Evolutionary conservation across 495 filamentous ascomycete species (phyloP).

Genomic region (Lepidopterella palustris): DNA sequence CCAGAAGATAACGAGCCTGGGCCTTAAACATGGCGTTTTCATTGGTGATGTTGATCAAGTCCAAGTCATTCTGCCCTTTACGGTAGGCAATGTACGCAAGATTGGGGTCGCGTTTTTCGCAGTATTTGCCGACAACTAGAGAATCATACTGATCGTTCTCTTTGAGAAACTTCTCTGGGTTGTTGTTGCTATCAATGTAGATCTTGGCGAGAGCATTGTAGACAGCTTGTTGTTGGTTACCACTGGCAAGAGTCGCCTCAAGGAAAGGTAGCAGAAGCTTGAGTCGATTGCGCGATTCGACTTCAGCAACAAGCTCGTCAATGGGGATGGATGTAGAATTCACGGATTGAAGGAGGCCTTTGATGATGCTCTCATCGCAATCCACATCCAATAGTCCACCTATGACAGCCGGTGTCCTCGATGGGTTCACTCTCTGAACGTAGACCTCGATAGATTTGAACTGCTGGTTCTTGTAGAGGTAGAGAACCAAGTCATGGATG

Average conservation of each 20-base stretch:
- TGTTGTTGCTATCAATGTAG: conserved; percentile 99
- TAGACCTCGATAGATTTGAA: conserved; percentile 99
- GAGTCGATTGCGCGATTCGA: conserved; percentile 89
- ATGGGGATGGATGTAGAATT: conserved; percentile 83
- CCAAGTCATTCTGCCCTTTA: conserved; percentile 96
- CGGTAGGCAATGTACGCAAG: conserved; percentile 91
- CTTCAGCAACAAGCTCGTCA: conserved; percentile 90
- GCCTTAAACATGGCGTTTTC: conserved; percentile 99
- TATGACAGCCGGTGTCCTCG: conserved; percentile 87
- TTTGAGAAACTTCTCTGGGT: conserved; percentile 96
- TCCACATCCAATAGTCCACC: conserved; percentile 96
- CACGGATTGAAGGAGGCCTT: conserved; percentile 82
- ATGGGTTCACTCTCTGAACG: conserved; percentile 96
- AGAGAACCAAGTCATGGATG: conserved; percentile 92
- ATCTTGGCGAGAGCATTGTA: conserved; percentile 99
- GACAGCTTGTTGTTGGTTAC: conserved; percentile 95
- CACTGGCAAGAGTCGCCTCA: conserved; percentile 79
- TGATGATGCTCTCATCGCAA: conserved; percentile 93
- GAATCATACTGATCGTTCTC: conserved; percentile 98
- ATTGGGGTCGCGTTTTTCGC: conserved; percentile 97
- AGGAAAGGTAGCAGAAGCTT: conserved; percentile 96
- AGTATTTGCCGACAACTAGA: conserved; percentile 91
- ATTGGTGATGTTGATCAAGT: conserved; percentile 95
- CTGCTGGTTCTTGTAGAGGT: conserved; percentile 98
- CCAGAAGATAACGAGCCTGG: conserved; percentile 90